Evolutionary conservation across 331 rosid genomes (phyloP).

Genomic region (Quercus phellos): DNA sequence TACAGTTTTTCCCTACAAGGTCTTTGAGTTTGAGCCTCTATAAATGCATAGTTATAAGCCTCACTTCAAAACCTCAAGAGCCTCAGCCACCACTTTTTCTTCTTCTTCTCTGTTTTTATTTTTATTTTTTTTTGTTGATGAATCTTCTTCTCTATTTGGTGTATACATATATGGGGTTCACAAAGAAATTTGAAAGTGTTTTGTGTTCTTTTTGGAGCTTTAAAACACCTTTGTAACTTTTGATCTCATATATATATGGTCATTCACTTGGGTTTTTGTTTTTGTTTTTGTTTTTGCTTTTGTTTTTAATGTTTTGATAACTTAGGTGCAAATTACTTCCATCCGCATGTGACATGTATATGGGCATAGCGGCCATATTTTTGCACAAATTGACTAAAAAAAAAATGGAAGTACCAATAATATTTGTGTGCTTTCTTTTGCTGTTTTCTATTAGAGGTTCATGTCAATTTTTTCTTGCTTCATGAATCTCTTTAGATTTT

Average conservation of each 20-base stretch:
- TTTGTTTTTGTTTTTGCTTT: background rate
- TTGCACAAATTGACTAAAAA: constrained; percentile 53
- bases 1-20: constrained; percentile 21
- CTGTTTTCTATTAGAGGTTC: constrained; percentile 46
- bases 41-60: constrained; percentile 7
- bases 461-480: constrained; percentile 1
- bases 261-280: background rate
- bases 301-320: background rate
- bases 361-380: constrained; percentile 78
- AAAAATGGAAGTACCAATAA: constrained; percentile 15
- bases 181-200: background rate
- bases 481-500: constrained; percentile 34
- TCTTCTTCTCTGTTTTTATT: background rate
- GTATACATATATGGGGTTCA: background rate
- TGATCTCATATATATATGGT: too few relatives aligned
- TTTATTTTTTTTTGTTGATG: too few relatives aligned
- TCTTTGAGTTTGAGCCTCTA: background rate
- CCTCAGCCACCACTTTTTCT: background rate
- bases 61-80: background rate
- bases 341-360: constrained; percentile 59
- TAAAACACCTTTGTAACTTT: background rate
- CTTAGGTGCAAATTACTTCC: constrained; percentile 61
- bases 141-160: background rate
- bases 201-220: background rate
- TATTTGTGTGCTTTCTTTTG: constrained; percentile 24